Conservation (phyloP, 225 moss, liverwort and hornwort genomes). For the Sphagnum tenellum region DNA sequence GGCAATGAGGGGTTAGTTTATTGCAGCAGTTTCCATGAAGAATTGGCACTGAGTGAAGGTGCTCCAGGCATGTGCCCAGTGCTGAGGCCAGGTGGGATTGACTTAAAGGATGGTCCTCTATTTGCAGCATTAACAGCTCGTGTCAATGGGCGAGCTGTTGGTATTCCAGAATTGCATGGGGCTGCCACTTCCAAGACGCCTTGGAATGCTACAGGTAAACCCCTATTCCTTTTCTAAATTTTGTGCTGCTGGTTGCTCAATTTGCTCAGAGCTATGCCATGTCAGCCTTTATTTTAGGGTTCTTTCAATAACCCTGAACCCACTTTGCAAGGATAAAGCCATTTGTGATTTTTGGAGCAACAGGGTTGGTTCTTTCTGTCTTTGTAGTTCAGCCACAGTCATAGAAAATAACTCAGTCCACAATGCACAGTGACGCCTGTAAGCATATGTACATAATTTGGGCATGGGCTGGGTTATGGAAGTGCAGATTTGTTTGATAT, state of each 20-base stretch:
- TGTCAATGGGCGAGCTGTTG: slow-evolving; percentile 44
- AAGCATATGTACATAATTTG: too few relatives aligned
- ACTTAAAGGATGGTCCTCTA: slow-evolving; percentile 54
- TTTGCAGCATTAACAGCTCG: slow-evolving; percentile 45
- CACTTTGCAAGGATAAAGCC: too few relatives aligned
- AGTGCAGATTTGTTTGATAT: slow-evolving; percentile 43
- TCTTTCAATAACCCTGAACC: too few relatives aligned
- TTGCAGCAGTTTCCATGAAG: slow-evolving; percentile 53
- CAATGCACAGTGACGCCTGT: too few relatives aligned
- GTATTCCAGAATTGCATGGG: slow-evolving; percentile 52
- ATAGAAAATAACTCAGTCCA: too few relatives aligned
- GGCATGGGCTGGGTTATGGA: too few relatives aligned
- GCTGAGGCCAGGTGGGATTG: slow-evolving; percentile 50
- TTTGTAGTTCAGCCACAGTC: too few relatives aligned
- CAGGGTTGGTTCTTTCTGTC: too few relatives aligned
- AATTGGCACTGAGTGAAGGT: slow-evolving; percentile 44
- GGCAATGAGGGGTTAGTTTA: slow-evolving; percentile 35
- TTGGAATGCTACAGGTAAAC: slow-evolving; percentile 54
- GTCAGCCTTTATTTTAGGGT: too few relatives aligned
- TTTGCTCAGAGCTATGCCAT: too few relatives aligned
- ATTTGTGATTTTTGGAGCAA: too few relatives aligned
- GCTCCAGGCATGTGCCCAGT: slow-evolving; percentile 51
- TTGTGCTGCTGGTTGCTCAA: too few relatives aligned
- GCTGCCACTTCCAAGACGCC: slow-evolving; percentile 54
- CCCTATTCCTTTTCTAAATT: not conserved